Percentiles rank a stretch among this genome's conserved stretches.
Conservation (phyloP, 768 basidiomycete species). For the Sistotremastrum niveocremeum region DNA sequence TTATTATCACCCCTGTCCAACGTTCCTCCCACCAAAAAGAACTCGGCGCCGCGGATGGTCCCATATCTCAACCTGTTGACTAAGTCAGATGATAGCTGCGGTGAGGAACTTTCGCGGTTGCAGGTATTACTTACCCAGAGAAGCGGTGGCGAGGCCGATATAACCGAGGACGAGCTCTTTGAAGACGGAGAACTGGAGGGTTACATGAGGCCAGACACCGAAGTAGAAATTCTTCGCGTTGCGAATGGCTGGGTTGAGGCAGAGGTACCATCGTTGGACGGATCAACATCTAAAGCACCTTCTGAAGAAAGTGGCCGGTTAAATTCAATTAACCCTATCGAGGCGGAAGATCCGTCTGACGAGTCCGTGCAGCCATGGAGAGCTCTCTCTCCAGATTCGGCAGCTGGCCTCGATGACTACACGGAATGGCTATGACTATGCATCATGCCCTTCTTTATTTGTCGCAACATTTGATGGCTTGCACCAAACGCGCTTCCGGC, state of each 20-base stretch:
- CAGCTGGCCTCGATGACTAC: too few species aligned
- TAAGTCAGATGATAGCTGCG: conserved; percentile 16
- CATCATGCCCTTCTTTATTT: too few species aligned
- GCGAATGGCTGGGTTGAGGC: conserved; percentile 23
- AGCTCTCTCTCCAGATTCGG: too few species aligned
- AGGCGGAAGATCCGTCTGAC: too few species aligned
- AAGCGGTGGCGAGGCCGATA: conserved; percentile 32
- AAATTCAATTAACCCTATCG: too few species aligned
- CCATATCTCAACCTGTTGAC: conserved; percentile 22
- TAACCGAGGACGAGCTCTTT: conserved; percentile 63
- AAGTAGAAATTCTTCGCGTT: conserved; percentile 30
- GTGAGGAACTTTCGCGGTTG: conserved; percentile 44
- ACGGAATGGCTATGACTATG: too few species aligned
- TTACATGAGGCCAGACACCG: conserved; percentile 38
- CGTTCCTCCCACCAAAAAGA: neutral
- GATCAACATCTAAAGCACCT: too few species aligned
- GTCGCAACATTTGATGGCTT: too few species aligned
- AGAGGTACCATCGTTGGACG: neutral
- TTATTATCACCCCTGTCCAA: neutral
- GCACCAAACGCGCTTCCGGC: too few species aligned
- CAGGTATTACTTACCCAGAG: conserved; percentile 51
- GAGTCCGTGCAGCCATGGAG: too few species aligned
- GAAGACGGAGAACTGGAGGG: conserved; percentile 53
- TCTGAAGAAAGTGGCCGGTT: too few species aligned
- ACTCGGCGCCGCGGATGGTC: conserved; percentile 30